Evolutionary conservation across 2,329 filamentous ascomycete species (phyloP), one percentile per base, ranked within the genome.

Genomic region (Cercospora berteroae): DNA sequence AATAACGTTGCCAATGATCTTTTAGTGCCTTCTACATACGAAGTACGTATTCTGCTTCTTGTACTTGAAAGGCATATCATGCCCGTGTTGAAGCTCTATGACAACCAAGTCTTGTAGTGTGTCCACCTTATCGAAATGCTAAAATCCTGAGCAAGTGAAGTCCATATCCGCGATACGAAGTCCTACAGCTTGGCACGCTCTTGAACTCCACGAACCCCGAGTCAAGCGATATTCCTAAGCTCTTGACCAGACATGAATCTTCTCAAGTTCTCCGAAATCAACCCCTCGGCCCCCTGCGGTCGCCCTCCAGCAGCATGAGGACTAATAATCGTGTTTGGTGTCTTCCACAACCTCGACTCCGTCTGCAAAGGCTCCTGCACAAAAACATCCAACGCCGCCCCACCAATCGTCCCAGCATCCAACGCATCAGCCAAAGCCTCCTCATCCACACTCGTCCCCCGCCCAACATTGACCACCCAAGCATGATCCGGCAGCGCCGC

Each of bases 391-490:
- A 82, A 82, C 13, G 81, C 84, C 56, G 83, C 83, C 1, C 84
- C 84, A 3, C 81, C 80, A 58, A 86, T 83, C 65, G 75, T 75
- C 13, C 77, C 78, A n/a, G 81, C 77, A 52, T 79, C 79, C 64
- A 86, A 70, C 1, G 84, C 84, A 18, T 75, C 74, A 16, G 82
- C 78, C 12, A 86, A 74, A 4, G 83, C 83, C 1, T 74, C 74
- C 72, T 86, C 84, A 61, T 86, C 81, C 16, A 86, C 80, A 16
- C 92, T 80, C 2, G 89, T 88, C 0, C 89, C 90, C 3, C 90
- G 81, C 6, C 88, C 88, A 0, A 90, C 90, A 75, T 93, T 93
- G 57, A 93, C 80, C 9, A 93, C 80, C n/a, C 92, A 78, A 0
- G 88, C 86, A 76, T 89, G 87, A 70, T 82, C 83, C 42, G 87